Base-by-base conservation (phyloP, 176 grass and related monocot genomes). In the Calamus simplicifolius region DNA sequence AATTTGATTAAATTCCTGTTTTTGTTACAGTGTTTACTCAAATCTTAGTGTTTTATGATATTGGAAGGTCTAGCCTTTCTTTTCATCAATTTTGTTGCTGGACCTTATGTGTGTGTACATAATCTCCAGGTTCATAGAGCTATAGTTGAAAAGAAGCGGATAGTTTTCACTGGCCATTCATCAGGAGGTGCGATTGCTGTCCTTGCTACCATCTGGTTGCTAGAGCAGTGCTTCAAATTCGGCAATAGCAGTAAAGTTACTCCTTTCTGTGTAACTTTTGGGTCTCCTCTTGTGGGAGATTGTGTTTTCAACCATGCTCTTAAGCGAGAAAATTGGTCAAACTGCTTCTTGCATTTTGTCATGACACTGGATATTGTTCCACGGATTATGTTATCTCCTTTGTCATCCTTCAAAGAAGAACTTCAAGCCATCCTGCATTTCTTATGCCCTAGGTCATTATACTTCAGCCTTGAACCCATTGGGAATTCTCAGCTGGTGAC, bases 191-290 rank as follows among this genome's bases (percentile, higher is more conserved):
- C 87, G 62, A 61, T 85, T 62, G 92, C 92, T 14, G 73, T 80
- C 16, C 80, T 97, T 48, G 81, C 80, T 68, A 67, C 92, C 16
- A 75, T 85, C 72, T 97, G 92, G 87, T 81, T 97, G 50, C 92
- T 97, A n/a, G 87, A 97, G 74, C 87, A 82, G 23, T 74, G 78
- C 58, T 63, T 71, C 16, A 88, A 75, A 63, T 66, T 55, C 28
- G 78, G 74, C 57, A 73, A 75, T 56, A 77, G 58, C 8, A 82
- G 76, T 77, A 83, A 82, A 73, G 48, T 80, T 35, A 73, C 87
- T 38, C 92, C 87, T 30, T 80, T 82, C 30, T 97, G 92, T 56
- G 85, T 97, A 17, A 91, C 92, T 18, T 97, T 97, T 82, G 92
- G 92, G 49, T 73, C 84, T 72, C 84, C 92, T 68, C 83, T 97